Conservation (phyloP, 169 alveolate species). For the Theileria annulata region DNA sequence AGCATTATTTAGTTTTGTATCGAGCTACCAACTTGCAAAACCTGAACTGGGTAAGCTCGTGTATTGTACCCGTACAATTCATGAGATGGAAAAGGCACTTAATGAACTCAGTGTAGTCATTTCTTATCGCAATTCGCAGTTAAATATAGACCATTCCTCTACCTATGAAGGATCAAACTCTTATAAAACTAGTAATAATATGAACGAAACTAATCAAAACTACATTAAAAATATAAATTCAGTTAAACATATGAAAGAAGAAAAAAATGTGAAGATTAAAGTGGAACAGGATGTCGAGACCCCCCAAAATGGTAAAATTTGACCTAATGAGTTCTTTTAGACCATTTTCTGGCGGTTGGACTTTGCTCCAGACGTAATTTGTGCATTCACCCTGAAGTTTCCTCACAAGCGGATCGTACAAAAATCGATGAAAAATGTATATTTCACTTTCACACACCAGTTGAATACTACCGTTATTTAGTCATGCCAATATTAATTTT, state of each 20-base stretch:
- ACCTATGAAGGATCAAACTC: background rate
- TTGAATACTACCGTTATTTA: too few species aligned
- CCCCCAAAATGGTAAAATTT: background rate
- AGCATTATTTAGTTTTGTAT: slow-evolving; percentile 89
- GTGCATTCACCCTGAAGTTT: slow-evolving; percentile 91
- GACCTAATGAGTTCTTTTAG: slow-evolving; percentile 8
- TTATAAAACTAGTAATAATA: background rate
- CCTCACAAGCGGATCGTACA: slow-evolving; percentile 85
- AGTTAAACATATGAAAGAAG: background rate
- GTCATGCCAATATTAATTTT: too few species aligned
- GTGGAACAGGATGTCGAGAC: background rate
- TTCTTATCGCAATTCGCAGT: slow-evolving; percentile 74
- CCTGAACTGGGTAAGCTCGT: slow-evolving; percentile 85
- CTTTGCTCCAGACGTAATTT: slow-evolving; percentile 88
- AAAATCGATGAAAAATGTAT: slow-evolving; percentile 88
- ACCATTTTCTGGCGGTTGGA: slow-evolving; percentile 84
- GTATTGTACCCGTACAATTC: slow-evolving; percentile 93
- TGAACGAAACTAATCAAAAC: slow-evolving; percentile 11
- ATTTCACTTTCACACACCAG: background rate
- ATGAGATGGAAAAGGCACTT: slow-evolving; percentile 98
- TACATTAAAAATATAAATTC: background rate
- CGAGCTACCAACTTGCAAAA: slow-evolving; percentile 87
- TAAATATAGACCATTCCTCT: slow-evolving; percentile 67
- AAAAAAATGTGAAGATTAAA: background rate
- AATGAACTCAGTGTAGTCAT: slow-evolving; percentile 89